Evolutionary conservation across 2,329 filamentous ascomycete species (phyloP), one percentile per base, ranked within the genome.

Genomic region (Talaromyces sp.): DNA sequence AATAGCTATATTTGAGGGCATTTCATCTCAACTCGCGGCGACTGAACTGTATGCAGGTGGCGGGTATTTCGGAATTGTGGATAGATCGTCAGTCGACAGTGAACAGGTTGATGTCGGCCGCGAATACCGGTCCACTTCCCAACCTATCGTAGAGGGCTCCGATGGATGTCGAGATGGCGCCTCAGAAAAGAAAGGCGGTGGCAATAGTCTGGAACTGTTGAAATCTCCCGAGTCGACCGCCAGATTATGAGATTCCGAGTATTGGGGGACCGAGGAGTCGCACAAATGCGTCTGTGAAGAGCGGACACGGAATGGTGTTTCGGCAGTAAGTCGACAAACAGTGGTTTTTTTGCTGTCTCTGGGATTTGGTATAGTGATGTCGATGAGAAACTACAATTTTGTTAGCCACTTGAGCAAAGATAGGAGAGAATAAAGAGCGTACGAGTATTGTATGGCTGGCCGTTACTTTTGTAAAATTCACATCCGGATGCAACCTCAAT

Each of bases 251-350:
- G 60, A 45, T 57, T 57, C 59, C 5, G 63, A 61, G 17, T 65
- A 65, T 50, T 37, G 33, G 15, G 64, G 64, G 10, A 65, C 64
- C 25, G 60, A 62, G 35, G 50, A 35, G 27, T 59, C 60, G 33
- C 59, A 52, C 17, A 49, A 33, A 11, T 61, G 64, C n/a, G 59
- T 62, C 25, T 57, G 59, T 7, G 64, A 54, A 2, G 64, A 62
- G 8, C 64, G 59, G 7, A 65, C 31, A 41, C 52, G 31, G 47
- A 65, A 65, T 11, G 58, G 52, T 4, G 59, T 59, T 59, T 65
- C 64, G 15, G 58, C 64, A 10, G 64, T 65, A 17, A 65, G 64
- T n/a, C 64, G 64, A 54, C 64, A 65, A 7, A 65, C 15, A 22
- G 58, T 65, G 27, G 33, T 47, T 6, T 50, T 65, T 11, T 37